A percentile compares a stretch with the other conserved stretches of the same genome.
These are phyloP conservation scores for Trichoderma koningiopsis DNA, from an alignment of 2,329 filamentous ascomycete species.

Conservation along the genomic window DNA sequence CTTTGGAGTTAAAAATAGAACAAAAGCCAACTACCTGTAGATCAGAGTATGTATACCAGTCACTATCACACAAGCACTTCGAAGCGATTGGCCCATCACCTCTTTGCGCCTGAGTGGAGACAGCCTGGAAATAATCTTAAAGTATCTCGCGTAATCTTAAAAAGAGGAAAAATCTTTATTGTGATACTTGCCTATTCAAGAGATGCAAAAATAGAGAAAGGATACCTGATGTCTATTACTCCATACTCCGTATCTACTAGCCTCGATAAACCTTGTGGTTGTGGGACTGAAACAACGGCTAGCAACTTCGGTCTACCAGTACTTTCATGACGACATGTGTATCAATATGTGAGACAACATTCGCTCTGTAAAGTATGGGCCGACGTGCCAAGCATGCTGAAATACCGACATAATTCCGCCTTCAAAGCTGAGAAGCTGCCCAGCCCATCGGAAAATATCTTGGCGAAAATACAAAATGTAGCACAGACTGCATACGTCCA, in stretches of 20 bases:
- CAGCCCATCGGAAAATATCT: not conserved
- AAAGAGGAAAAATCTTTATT: not conserved
- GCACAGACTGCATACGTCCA: not conserved
- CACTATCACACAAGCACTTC: not conserved
- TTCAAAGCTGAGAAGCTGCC: not conserved
- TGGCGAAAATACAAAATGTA: not conserved
- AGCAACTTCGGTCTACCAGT: not conserved
- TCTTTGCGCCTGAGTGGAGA: not conserved
- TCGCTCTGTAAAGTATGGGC: not conserved
- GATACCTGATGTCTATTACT: not conserved
- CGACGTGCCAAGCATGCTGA: not conserved
- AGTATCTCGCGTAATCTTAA: conserved; percentile 2
- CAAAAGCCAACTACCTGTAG: not conserved
- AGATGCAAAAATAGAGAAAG: not conserved
- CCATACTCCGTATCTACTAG: not conserved
- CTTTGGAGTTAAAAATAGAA: not conserved
- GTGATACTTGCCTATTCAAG: not conserved
- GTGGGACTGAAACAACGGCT: not conserved
- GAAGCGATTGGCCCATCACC: not conserved
- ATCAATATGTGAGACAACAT: not conserved
- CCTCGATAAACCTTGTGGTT: not conserved
- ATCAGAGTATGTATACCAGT: not conserved
- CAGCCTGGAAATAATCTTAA: not conserved
- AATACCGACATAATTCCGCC: conserved; percentile 15
- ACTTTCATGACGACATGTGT: not conserved